These are phyloP conservation scores for Tillandsia leiboldiana DNA, from an alignment of 176 grass and related monocot genomes.

Conservation along the genomic window DNA sequence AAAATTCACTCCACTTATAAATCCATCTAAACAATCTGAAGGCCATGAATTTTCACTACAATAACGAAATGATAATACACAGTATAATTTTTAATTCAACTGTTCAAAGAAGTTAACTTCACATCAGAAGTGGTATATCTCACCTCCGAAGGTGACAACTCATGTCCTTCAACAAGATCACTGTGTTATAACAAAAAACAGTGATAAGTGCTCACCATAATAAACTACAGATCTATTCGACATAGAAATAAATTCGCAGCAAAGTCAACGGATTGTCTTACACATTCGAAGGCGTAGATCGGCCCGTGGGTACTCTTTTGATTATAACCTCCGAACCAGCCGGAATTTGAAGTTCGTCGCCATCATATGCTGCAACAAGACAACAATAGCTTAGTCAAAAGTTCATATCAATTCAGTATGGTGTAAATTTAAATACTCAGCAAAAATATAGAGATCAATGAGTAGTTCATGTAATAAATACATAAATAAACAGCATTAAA, in stretches of 20 bases:
- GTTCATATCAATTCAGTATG: neutral
- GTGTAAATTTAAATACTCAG: neutral
- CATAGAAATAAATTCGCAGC: neutral
- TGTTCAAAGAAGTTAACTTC: neutral
- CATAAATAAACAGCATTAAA: no score
- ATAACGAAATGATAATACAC: neutral
- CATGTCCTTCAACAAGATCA: neutral
- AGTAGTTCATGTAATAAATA: no score
- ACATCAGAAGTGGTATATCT: neutral
- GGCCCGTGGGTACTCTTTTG: slow-evolving; percentile 14
- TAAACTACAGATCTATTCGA: neutral
- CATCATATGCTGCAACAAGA: slow-evolving; percentile 8
- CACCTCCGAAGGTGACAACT: neutral
- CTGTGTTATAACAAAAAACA: neutral
- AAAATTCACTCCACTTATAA: neutral
- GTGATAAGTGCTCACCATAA: neutral
- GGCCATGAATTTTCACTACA: neutral
- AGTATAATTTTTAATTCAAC: neutral
- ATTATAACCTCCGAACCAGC: slow-evolving; percentile 14
- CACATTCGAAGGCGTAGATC: neutral
- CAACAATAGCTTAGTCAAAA: neutral
- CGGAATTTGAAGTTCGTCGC: slow-evolving; percentile 12
- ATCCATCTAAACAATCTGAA: neutral
- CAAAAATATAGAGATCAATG: no score
- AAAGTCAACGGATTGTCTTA: neutral